Evolutionary conservation across 1,139 yeast species (phyloP).

Genomic region (Blastobotrys petasosporus): DNA sequence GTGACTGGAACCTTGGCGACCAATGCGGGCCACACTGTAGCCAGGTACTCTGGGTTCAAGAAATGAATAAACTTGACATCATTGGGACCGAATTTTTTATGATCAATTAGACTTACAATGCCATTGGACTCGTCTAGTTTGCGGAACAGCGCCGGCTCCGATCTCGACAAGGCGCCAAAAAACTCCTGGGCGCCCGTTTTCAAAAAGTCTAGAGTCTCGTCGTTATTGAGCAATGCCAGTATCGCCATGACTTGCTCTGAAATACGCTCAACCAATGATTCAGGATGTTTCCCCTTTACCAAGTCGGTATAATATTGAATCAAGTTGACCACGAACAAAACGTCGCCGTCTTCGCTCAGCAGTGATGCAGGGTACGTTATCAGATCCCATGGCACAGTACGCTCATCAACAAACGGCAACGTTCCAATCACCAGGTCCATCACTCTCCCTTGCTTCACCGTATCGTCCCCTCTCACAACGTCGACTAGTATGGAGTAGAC

Average conservation of each 20-base stretch:
- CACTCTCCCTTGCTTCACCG: conserved; percentile 21
- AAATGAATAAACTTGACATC: conserved; percentile 16
- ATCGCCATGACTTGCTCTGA: conserved; percentile 17
- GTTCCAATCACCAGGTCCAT: conserved; percentile 15
- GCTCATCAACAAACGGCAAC: conserved; percentile 14
- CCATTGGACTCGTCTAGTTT: conserved; percentile 19
- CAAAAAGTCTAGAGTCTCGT: conserved; percentile 17
- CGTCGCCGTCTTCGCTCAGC: conserved; percentile 12
- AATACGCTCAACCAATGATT: conserved; percentile 13
- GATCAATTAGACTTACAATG: conserved; percentile 7
- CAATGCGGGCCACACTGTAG: conserved; percentile 12
- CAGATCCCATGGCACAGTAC: conserved; percentile 13
- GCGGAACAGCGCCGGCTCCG: conserved; percentile 18
- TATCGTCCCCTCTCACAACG: conserved; percentile 10
- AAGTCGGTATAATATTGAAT: conserved; percentile 24
- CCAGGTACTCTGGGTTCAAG: conserved; percentile 21
- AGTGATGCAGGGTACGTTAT: conserved; percentile 9
- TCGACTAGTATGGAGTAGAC: conserved; percentile 8
- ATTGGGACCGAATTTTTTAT: not conserved
- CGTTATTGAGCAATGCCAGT: conserved; percentile 16
- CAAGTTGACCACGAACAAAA: conserved; percentile 18
- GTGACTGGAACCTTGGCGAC: conserved; percentile 14
- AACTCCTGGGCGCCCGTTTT: conserved; percentile 21
- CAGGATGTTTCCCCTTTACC: conserved; percentile 16
- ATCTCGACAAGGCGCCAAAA: conserved; percentile 22